A percentile compares a stretch with the other conserved stretches of the same genome.
Evolutionary conservation across 1,139 yeast species (phyloP).

Genomic region (Suhomyces bribrorum): DNA sequence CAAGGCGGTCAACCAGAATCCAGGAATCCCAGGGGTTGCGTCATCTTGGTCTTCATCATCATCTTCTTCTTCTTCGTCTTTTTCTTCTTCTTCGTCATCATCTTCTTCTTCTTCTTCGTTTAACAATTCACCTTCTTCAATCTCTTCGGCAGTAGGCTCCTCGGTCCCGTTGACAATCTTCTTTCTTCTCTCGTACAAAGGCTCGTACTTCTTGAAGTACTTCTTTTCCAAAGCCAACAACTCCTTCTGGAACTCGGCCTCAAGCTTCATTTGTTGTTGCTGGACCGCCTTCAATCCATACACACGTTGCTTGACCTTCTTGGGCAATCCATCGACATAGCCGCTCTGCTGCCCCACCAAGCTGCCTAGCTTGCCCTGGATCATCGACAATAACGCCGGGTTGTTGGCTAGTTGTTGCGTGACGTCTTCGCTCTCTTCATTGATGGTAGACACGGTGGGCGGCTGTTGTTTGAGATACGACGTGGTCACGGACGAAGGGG

Average conservation of each 20-base stretch:
- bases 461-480: constrained; percentile 71
- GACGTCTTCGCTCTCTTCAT: constrained; percentile 55
- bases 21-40: constrained; percentile 74
- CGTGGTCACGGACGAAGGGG: constrained; percentile 87
- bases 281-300: constrained; percentile 86
- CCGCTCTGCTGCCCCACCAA: constrained; percentile 88
- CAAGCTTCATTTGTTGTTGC: constrained; percentile 75
- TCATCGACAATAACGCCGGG: constrained; percentile 79
- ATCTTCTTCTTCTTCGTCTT: constrained; percentile 47
- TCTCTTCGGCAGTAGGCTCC: constrained; percentile 80
- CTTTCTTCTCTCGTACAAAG: constrained; percentile 74
- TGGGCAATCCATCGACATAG: constrained; percentile 79
- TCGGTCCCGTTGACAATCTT: constrained; percentile 67
- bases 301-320: constrained; percentile 71
- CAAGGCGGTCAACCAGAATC: constrained; percentile 95
- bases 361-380: constrained; percentile 85
- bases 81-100: constrained; percentile 29
- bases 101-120: constrained; percentile 52
- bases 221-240: constrained; percentile 83
- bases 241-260: constrained; percentile 89
- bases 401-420: constrained; percentile 61
- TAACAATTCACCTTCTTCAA: constrained; percentile 74
- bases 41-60: constrained; percentile 39
- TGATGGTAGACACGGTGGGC: constrained; percentile 77
- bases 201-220: constrained; percentile 71